Percentiles rank a stretch among this genome's conserved stretches.
Evolutionary conservation across 805 yeast genomes (phyloP).

Genomic region (Kazachstania viticola): DNA sequence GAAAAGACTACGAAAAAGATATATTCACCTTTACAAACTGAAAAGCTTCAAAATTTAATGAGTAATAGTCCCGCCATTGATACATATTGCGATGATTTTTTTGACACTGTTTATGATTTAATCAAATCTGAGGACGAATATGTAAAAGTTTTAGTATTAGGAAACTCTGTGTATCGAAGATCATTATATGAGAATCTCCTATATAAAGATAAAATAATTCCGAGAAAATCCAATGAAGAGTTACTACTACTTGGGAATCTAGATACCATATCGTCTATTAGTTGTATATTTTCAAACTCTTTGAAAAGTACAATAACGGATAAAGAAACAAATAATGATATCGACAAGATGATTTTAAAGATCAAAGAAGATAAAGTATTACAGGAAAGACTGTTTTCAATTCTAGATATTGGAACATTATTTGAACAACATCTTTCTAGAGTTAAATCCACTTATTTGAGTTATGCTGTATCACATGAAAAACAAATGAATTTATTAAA

Average conservation of each 20-base stretch:
- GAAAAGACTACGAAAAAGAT: conserved; percentile 19
- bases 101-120: conserved; percentile 18
- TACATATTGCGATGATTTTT: no score
- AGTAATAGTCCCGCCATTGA: not conserved
- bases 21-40: conserved; percentile 27
- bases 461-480: conserved; percentile 24
- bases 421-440: conserved; percentile 25
- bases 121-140: conserved; percentile 28
- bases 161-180: conserved; percentile 26
- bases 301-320: not conserved
- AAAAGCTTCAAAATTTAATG: conserved; percentile 9
- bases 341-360: conserved; percentile 8
- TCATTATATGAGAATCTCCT: conserved; percentile 22
- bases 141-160: conserved; percentile 19
- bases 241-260: conserved; percentile 34
- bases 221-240: conserved; percentile 23
- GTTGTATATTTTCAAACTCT: conserved; percentile 22
- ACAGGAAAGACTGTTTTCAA: not conserved
- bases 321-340: not conserved
- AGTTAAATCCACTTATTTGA: conserved; percentile 25
- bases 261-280: conserved; percentile 29
- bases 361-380: conserved; percentile 2
- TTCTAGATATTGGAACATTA: conserved; percentile 21
- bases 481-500: conserved; percentile 22
- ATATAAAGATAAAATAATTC: conserved; percentile 24